Evolutionary conservation across 2,329 filamentous ascomycete species (phyloP), one percentile per base, ranked within the genome.

Genomic region (Pyrenochaeta sp.): DNA sequence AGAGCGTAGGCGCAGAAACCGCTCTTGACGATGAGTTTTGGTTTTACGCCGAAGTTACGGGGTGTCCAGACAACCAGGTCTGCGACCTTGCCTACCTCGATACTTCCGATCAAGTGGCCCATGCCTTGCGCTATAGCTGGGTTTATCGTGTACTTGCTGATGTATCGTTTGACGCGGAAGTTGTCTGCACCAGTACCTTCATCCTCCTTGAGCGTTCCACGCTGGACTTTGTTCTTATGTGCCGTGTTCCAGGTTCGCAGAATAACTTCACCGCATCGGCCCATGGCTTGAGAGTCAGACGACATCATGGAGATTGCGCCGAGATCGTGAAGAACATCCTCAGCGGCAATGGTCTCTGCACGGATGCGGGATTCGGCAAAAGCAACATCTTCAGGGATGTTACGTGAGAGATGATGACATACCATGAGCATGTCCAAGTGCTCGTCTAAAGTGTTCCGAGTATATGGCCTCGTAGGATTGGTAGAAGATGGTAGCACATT

Each of bases 361-460:
- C 93, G 88, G 72, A 97, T 97, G 26, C 93, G 89, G 23, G 86
- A 90, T 75, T 97, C 93, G 34, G 93, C 93, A 64, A 97, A 97
- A 1, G 92, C 91, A 10, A 97, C 88, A 68, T 97, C 93, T 74
- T 97, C 93, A 44, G 92, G 90, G 47, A 96, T 96, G 72, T 96
- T 86, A 72, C 89, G 90, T 38, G 86, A 91, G 7, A 97, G 78
- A 66, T 97, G 93, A 72, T 97, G 93, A 77, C 93, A 97, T 24
- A 96, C 90, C 93, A 96, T 96, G 32, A 96, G 77, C 93, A 97
- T 97, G 75, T 97, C 93, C 10, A 96, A 82, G 73, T 97, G 93
- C 73, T 97, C 93, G 65, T 96, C 93, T 0, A 97, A 81, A 0
- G 93, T 97, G 76, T 97, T 96, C 55, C 81, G 79, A 2, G 93